phyloP scores from a whole-genome alignment of 1,139 yeast species.

The Blastobotrys buckinghamii region DNA sequence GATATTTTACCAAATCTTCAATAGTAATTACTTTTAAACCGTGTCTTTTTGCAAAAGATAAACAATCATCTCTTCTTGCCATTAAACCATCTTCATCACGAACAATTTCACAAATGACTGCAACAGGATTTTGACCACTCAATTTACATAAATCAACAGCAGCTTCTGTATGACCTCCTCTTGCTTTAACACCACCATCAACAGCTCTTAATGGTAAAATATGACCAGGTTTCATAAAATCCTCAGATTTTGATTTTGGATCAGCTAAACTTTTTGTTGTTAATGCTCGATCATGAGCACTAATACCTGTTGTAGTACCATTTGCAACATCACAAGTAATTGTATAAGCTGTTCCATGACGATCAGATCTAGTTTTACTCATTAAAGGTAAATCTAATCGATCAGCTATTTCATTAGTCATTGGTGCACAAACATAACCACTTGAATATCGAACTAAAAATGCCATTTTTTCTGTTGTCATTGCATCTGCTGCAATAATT shows the following conservation, averaged over 20 bases:
- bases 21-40: slow-evolving; percentile 73
- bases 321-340: slow-evolving; percentile 73
- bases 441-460: slow-evolving; percentile 79
- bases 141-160: slow-evolving; percentile 81
- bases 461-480: slow-evolving; percentile 87
- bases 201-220: slow-evolving; percentile 87
- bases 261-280: slow-evolving; percentile 72
- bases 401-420: slow-evolving; percentile 74
- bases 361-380: slow-evolving; percentile 53
- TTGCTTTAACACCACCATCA: slow-evolving; percentile 70
- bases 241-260: slow-evolving; percentile 47
- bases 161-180: slow-evolving; percentile 99
- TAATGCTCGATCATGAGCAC: slow-evolving; percentile 88
- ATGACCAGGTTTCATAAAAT: slow-evolving; percentile 90
- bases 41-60: slow-evolving; percentile 56
- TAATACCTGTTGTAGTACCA: slow-evolving; percentile 96
- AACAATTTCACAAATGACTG: slow-evolving; percentile 90
- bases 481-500: slow-evolving; percentile 79
- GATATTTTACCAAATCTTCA: slow-evolving; percentile 55
- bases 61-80: slow-evolving; percentile 91
- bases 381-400: slow-evolving; percentile 72
- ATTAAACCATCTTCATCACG: slow-evolving; percentile 89
- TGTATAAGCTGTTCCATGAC: slow-evolving; percentile 97
- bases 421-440: slow-evolving; percentile 92
- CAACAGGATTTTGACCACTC: slow-evolving; percentile 78